A percentile compares a stretch with the other conserved stretches of the same genome.
Evolutionary conservation across 768 basidiomycete species (phyloP).

Genomic region (Amanita phalloides): DNA sequence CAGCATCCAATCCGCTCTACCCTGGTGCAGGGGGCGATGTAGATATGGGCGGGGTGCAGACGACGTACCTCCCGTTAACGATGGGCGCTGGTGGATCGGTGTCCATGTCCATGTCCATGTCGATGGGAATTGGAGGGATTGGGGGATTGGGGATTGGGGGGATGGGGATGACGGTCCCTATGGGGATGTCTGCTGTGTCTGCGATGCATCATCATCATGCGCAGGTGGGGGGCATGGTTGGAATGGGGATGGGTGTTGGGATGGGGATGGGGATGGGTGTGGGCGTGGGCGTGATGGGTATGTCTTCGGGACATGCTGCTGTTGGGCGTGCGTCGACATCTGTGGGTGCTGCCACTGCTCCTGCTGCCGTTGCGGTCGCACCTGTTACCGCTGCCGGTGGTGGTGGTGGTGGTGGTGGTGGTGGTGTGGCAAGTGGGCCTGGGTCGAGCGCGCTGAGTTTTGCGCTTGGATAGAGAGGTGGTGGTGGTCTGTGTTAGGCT

Average conservation of each 20-base stretch:
- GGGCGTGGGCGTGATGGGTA: not conserved
- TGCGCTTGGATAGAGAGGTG: constrained; percentile 12
- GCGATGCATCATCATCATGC: not conserved
- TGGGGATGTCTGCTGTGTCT: not conserved
- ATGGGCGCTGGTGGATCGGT: not conserved
- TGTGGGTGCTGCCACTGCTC: no score
- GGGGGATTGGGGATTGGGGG: not conserved
- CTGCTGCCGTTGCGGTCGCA: not conserved
- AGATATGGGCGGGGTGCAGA: not conserved
- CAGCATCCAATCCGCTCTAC: not conserved
- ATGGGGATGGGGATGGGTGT: not conserved
- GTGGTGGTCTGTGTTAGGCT: not conserved
- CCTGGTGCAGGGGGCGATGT: not conserved
- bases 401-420: not conserved
- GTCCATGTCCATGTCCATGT: not conserved
- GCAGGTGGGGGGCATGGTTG: no score
- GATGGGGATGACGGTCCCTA: not conserved
- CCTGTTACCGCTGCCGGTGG: not conserved
- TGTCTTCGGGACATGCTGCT: not conserved
- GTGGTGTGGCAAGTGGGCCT: not conserved
- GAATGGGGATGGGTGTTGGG: not conserved
- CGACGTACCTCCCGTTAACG: not conserved
- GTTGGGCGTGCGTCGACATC: not conserved
- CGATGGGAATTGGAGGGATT: constrained; percentile 1
- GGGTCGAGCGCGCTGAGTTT: constrained; percentile 17